Percentiles rank a stretch among this genome's conserved stretches.
Conservation (phyloP, 306 rosid species). For the Carpinus fangiana region DNA sequence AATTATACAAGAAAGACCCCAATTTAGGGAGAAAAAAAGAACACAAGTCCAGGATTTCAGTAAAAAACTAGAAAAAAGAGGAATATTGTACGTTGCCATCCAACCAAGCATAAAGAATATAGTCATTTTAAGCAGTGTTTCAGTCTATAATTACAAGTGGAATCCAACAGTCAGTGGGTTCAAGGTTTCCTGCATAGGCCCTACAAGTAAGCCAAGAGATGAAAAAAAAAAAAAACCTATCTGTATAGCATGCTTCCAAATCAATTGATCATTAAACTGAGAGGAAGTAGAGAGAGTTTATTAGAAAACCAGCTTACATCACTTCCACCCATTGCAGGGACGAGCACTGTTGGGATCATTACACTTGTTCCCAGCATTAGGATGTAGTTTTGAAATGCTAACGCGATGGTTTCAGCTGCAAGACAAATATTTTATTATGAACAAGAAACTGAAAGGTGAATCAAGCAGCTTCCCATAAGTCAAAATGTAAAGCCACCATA, state of each 20-base stretch:
- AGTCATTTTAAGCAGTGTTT: too few relatives aligned
- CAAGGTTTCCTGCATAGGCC: not conserved
- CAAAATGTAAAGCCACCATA: not conserved
- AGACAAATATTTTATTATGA: constrained; percentile 33
- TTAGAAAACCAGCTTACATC: constrained; percentile 53
- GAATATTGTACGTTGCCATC: too few relatives aligned
- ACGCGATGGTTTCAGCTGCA: constrained; percentile 83
- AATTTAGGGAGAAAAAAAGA: too few relatives aligned
- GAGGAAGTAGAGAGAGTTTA: constrained; percentile 11
- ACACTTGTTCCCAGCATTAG: constrained; percentile 94
- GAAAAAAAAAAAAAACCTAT: not conserved
- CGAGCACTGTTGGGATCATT: constrained; percentile 81
- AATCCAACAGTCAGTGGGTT: too few relatives aligned
- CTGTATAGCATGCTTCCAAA: not conserved
- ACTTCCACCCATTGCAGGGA: constrained; percentile 93
- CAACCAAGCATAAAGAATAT: too few relatives aligned
- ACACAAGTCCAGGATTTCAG: too few relatives aligned
- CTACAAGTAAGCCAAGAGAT: not conserved
- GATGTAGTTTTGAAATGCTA: constrained; percentile 96
- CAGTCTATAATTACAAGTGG: too few relatives aligned
- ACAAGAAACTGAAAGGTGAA: constrained; percentile 6
- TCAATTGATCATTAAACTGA: not conserved
- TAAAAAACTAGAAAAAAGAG: too few relatives aligned
- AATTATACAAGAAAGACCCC: too few relatives aligned
- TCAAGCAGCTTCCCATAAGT: not conserved